Percentiles rank a stretch among this genome's conserved stretches.
Evolutionary conservation across 2,329 filamentous ascomycete species (phyloP).

Genomic region (Phialophora expanda): DNA sequence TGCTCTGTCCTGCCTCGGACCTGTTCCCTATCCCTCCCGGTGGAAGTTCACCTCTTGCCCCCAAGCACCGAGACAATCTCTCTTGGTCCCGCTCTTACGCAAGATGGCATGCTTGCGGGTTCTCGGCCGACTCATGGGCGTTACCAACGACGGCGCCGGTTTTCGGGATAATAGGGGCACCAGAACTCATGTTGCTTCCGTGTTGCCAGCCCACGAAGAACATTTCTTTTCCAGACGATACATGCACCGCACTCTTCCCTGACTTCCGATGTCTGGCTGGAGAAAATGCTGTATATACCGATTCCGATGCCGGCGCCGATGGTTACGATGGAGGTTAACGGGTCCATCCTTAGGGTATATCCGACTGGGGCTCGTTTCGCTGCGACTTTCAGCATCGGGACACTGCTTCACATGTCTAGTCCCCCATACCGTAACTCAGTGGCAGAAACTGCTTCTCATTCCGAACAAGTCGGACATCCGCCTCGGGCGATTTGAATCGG

Average conservation of each 20-base stretch:
- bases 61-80: background rate
- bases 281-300: background rate
- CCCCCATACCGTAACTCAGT: background rate
- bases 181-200: background rate
- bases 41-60: background rate
- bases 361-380: background rate
- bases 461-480: background rate
- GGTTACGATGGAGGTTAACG: background rate
- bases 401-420: background rate
- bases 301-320: background rate
- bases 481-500: background rate
- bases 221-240: background rate
- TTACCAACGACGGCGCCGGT: background rate
- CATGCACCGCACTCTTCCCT: background rate
- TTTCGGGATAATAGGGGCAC: background rate
- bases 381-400: background rate
- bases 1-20: background rate
- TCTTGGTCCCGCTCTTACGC: background rate
- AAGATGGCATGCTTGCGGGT: background rate
- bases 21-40: background rate
- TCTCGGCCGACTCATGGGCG: background rate
- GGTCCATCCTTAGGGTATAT: background rate
- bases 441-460: background rate
- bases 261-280: too few relatives aligned
- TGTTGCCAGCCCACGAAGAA: background rate